Evolutionary conservation across 148 eudicot genomes (phyloP).

Genomic region (Rhododendron williamsianum): DNA sequence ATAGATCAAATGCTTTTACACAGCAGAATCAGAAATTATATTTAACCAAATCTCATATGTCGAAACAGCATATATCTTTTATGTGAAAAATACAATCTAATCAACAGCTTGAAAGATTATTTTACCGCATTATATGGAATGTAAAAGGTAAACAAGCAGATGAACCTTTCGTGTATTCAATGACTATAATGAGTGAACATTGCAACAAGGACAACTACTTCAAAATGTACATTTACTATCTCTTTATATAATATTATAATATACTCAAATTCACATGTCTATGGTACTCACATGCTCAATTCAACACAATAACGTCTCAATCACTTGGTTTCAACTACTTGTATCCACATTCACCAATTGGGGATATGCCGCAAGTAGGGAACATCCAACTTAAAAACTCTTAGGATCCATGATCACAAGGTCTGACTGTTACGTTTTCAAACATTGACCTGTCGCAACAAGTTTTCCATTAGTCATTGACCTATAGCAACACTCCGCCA

Average conservation of each 20-base stretch:
- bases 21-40: background rate
- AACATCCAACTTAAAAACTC: background rate
- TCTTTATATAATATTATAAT: background rate
- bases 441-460: background rate
- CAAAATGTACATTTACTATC: background rate
- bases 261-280: background rate
- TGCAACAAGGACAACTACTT: background rate
- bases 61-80: background rate
- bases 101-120: background rate
- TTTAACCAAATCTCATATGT: background rate
- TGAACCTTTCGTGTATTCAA: background rate
- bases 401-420: background rate
- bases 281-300: background rate
- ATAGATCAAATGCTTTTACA: background rate
- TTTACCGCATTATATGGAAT: background rate
- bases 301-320: background rate
- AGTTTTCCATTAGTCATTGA: background rate
- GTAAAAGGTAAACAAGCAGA: no score
- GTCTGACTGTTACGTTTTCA: background rate
- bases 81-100: background rate
- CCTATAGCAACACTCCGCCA: background rate
- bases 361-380: background rate
- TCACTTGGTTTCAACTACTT: background rate
- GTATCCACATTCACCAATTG: background rate
- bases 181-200: background rate